These are phyloP conservation scores for Candida silvicultrix DNA, from an alignment of 805 yeast species.

Conservation along the genomic window DNA sequence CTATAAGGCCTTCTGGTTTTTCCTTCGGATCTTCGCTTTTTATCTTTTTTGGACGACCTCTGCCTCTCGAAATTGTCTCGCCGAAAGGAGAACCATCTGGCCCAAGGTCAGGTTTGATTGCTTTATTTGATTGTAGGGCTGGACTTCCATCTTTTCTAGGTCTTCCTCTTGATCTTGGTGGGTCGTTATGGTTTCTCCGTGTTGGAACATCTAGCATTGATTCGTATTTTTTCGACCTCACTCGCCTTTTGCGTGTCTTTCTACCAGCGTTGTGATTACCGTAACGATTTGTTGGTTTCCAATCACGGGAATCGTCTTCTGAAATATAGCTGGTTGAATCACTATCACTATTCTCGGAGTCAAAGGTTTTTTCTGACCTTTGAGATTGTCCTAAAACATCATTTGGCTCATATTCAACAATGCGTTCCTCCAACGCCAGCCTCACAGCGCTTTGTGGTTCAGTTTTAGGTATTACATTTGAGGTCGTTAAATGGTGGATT, in stretches of 20 bases:
- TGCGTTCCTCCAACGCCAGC: neutral
- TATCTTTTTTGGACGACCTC: neutral
- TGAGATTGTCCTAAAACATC: neutral
- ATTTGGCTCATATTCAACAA: neutral
- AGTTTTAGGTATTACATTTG: neutral
- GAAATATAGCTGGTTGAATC: neutral
- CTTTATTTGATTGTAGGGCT: neutral
- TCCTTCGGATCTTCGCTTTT: neutral
- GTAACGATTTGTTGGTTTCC: neutral
- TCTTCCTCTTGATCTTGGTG: neutral
- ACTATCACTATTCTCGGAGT: neutral
- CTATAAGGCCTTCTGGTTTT: neutral
- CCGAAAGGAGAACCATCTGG: too few species aligned
- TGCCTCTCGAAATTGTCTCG: neutral
- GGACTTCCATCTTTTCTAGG: neutral
- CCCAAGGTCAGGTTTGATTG: neutral
- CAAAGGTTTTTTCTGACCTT: neutral
- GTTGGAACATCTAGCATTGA: neutral
- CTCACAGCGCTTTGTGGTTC: neutral
- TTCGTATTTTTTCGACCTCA: neutral
- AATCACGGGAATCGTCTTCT: neutral
- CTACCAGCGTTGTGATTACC: neutral
- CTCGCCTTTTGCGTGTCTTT: too few species aligned
- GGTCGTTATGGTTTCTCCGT: neutral
- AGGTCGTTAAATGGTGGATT: neutral